These are phyloP conservation scores for Gliomastix tumulicola DNA, from an alignment of 2,329 filamentous ascomycete genomes.

Conservation along the genomic window DNA sequence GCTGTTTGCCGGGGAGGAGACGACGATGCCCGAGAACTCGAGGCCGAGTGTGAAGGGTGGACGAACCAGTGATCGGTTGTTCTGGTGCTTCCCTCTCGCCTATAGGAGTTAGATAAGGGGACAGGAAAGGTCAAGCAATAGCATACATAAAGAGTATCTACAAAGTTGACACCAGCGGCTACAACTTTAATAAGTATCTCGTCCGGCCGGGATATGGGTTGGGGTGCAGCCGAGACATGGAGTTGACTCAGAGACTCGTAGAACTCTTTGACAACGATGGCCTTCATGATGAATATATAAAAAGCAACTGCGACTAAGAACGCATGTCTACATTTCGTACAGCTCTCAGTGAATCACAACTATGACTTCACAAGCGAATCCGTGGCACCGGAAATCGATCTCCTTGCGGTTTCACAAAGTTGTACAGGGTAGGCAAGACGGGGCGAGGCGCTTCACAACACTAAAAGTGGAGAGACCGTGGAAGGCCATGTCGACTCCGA, in stretches of 20 bases:
- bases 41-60: conserved; percentile 53
- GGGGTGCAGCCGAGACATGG: conserved; percentile 12
- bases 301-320: no score
- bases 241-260: conserved; percentile 13
- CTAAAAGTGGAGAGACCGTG: no score
- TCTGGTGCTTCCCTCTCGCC: conserved; percentile 52
- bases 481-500: no score
- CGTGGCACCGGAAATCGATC: no score
- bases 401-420: no score
- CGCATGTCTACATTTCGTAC: no score
- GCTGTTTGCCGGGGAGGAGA: conserved; percentile 23
- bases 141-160: conserved; percentile 48
- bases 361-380: no score
- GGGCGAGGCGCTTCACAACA: no score
- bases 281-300: conserved; percentile 13
- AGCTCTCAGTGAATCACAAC: no score
- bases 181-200: conserved; percentile 30
- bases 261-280: conserved; percentile 18
- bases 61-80: conserved; percentile 46
- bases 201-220: conserved; percentile 8
- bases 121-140: not conserved
- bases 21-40: conserved; percentile 51
- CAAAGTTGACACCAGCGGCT: conserved; percentile 51
- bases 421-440: no score
- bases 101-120: conserved; percentile 7